Evolutionary conservation across 2,329 filamentous ascomycete genomes (phyloP), one percentile per base, ranked within the genome.

Genomic region (Leptographium lundbergii): DNA sequence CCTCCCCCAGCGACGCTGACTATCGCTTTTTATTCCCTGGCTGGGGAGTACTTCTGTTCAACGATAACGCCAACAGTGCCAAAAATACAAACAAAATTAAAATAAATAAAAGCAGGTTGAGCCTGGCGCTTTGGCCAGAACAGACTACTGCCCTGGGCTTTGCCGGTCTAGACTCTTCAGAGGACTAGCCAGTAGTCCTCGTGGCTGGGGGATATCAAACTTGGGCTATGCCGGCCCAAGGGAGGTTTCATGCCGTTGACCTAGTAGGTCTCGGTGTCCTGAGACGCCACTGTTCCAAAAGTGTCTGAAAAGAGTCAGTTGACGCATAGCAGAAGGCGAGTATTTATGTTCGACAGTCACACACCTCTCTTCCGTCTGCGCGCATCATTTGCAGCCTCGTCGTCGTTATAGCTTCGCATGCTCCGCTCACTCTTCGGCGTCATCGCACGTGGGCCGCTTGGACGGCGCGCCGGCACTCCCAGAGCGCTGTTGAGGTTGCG

Each of bases 401-500:
- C 34, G n/a, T 39, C 22, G 52, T 50, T 78, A 75, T 69, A 68
- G 59, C 67, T 69, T 17, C 68, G 65, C 32, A 54, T 59, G 58
- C 66, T 67, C 14, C 63, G 72, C 0, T 73, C 73, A 60, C 74
- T 78, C 69, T 75, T 81, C 0, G 81, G 81, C 6, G 81, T 84
- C 81, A 84, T 84, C 22, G 81, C 80, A 62, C 81, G 71, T 17
- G 81, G 81, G 25, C 81, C 81, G 57, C 79, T 83, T 27, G 81
- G 81, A 60, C 80, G 70, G 55, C 81, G 73, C 10, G 74, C 69
- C n/a, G 78, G 78, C 11, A 77, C 77, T 4, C 77, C 73, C 6
- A 80, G 72, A 7, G 77, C 79, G 19, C 74, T 75, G 65, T 74
- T 82, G 48, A 84, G 69, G 64, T 82, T 84, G 57, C 77, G 74